Evolutionary conservation across 2,329 filamentous ascomycete species (phyloP), one percentile per base, ranked within the genome.

Genomic region (Diaporthe ampelina): DNA sequence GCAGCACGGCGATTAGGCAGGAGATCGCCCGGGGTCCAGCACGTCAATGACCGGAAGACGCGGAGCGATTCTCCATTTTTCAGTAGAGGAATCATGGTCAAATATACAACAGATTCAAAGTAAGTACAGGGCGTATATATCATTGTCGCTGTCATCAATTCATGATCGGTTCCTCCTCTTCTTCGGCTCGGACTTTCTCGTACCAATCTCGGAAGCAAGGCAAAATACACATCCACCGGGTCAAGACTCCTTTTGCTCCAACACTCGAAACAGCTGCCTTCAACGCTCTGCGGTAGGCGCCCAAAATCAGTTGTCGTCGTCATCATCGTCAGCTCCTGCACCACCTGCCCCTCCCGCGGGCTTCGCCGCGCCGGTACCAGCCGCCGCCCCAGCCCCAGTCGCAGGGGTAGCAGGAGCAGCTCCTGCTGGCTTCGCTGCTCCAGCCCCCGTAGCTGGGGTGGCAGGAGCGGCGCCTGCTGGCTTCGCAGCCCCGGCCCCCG

Each of bases 1-100:
- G 95, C 86, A 98, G 95, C 84, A 97, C 95, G 0, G 93, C 93
- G 74, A 97, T 98, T 78, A 87, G 93, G 70, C 84, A 86, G 79
- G 85, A 85, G 74, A 85, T 83, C 73, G 86, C 87, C 0, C 80
- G 83, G 73, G 80, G 81, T 56, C 45, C 72, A 15, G 59, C 58
- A 10, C 26, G 68, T 37, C 57, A 17, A 54, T 75, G 63, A 75
- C 32, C 35, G n/a, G 21, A 26, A 37, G 32, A 68, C 13, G 48
- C 52, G 45, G 29, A 35, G 45, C 21, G 37, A 21, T 32, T 59
- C 35, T 37, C 26, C 45, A 70, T 43, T 61, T 15, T 58, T 56
- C 32, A 58, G 32, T 61, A 61, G 45, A 52, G 24, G 54, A 59
- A n/a, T 72, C 15, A 43, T 43, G 70, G 17, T 26, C n/a, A 56